A percentile compares a stretch with the other conserved stretches of the same genome.
Evolutionary conservation across 371 early-diverging fungal genomes (phyloP).

Genomic region (Syncephalastrum sp.): DNA sequence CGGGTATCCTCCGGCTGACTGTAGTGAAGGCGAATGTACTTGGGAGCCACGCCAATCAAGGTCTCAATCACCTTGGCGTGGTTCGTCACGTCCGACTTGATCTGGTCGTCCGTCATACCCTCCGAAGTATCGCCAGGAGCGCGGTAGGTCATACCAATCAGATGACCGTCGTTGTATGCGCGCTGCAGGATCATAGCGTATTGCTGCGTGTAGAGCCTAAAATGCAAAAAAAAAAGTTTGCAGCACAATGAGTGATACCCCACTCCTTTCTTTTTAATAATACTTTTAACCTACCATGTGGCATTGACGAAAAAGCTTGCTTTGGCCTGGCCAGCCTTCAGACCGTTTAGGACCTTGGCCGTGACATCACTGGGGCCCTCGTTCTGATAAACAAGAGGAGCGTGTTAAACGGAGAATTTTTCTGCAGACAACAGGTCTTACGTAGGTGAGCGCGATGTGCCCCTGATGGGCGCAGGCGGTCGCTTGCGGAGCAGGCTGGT

Average conservation of each 20-base stretch:
- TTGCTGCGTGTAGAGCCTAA: constrained; percentile 44
- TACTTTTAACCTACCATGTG: constrained; percentile 40
- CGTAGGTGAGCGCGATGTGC: constrained; percentile 56
- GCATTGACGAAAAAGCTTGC: constrained; percentile 63
- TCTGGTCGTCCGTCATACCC: constrained; percentile 43
- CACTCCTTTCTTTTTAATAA: constrained; percentile 4
- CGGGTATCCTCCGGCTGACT: constrained; percentile 41
- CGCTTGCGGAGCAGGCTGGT: constrained; percentile 34
- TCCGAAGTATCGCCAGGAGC: constrained; percentile 48
- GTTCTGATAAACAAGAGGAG: constrained; percentile 25
- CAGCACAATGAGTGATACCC: not conserved
- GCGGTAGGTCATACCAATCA: constrained; percentile 63
- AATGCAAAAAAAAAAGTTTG: not conserved
- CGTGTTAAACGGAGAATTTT: not conserved
- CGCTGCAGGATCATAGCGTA: constrained; percentile 54
- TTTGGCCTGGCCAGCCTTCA: constrained; percentile 49
- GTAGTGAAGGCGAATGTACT: constrained; percentile 56
- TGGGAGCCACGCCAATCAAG: constrained; percentile 51
- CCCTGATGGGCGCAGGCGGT: constrained; percentile 52
- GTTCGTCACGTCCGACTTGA: constrained; percentile 47
- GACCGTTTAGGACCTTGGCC: constrained; percentile 50
- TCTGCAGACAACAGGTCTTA: constrained; percentile 18
- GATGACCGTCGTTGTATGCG: constrained; percentile 54
- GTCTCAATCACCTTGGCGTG: constrained; percentile 45
- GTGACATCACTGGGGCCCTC: constrained; percentile 66